Evolutionary conservation across 148 eudicot genomes (phyloP).

Genomic region (Pouteria glomerata): DNA sequence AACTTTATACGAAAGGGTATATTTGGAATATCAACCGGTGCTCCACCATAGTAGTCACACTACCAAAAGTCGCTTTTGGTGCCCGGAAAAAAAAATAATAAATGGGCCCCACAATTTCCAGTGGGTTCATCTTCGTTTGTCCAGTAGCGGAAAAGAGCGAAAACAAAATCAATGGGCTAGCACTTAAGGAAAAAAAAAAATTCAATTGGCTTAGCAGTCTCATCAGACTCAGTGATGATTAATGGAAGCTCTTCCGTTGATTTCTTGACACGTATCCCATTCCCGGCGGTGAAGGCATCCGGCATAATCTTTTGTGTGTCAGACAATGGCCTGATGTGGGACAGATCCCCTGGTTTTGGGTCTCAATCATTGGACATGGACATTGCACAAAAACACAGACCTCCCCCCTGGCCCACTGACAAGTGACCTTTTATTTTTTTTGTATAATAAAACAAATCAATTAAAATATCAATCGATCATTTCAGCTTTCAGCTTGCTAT

Average conservation of each 20-base stretch:
- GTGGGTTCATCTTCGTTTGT: conserved; percentile 16
- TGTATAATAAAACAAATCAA: conserved; percentile 7
- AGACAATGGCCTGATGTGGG: conserved; percentile 21
- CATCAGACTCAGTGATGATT: no score
- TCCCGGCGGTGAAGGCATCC: no score
- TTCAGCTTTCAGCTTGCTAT: neutral
- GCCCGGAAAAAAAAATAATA: neutral
- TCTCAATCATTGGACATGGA: conserved; percentile 38
- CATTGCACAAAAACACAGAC: conserved; percentile 20
- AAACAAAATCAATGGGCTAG: no score
- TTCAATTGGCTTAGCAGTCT: no score
- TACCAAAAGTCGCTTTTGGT: neutral
- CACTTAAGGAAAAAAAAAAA: no score
- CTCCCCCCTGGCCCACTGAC: conserved; percentile 19
- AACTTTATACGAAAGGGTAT: no score
- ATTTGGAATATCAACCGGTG: no score
- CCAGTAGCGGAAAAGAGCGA: neutral
- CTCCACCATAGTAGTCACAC: no score
- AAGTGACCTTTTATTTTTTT: conserved; percentile 20
- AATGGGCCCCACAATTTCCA: conserved; percentile 14
- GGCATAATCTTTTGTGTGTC: no score
- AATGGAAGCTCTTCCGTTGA: no score
- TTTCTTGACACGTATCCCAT: no score
- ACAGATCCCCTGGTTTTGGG: conserved; percentile 22
- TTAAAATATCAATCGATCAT: neutral